A percentile compares a stretch with the other conserved stretches of the same genome.
phyloP scores from a whole-genome alignment of 768 basidiomycete species.

The Pisolithus orientalis region DNA sequence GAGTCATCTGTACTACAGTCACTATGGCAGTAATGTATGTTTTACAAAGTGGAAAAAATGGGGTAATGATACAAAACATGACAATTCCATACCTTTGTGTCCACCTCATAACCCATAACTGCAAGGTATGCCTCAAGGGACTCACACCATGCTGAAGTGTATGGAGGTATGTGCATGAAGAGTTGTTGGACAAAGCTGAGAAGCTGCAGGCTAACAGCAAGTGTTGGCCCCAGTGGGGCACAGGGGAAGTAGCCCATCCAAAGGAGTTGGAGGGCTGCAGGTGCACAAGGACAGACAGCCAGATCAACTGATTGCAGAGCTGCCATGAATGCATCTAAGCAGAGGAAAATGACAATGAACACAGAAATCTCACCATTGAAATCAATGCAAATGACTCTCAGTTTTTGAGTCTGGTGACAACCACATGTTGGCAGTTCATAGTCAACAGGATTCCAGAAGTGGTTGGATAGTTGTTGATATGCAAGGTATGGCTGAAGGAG shows the following conservation, averaged over 20 bases:
- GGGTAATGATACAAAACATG: too few relatives aligned
- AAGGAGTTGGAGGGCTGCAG: conserved; percentile 20
- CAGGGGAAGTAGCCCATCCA: conserved; percentile 22
- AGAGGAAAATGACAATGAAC: neutral
- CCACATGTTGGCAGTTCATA: neutral
- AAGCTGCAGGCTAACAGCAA: conserved; percentile 28
- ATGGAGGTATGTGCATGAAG: conserved; percentile 21
- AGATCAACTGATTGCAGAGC: neutral
- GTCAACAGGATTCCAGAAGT: neutral
- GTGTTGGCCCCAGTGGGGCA: conserved; percentile 22
- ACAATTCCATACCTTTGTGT: conserved; percentile 8
- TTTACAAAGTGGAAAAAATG: too few relatives aligned
- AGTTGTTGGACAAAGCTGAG: conserved; percentile 22
- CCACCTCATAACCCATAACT: conserved; percentile 14
- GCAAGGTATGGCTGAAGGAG: conserved; percentile 1
- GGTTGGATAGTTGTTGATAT: neutral
- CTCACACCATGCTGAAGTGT: conserved; percentile 23
- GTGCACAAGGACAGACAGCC: neutral
- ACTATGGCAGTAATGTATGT: too few relatives aligned
- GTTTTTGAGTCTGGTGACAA: neutral
- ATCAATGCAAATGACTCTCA: conserved; percentile 1
- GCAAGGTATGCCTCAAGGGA: conserved; percentile 20
- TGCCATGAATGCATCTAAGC: neutral
- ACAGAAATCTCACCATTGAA: neutral
- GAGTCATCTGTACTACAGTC: too few relatives aligned